phyloP scores from a whole-genome alignment of 2,329 filamentous ascomycete species.

The Exophiala dermatitidis region DNA sequence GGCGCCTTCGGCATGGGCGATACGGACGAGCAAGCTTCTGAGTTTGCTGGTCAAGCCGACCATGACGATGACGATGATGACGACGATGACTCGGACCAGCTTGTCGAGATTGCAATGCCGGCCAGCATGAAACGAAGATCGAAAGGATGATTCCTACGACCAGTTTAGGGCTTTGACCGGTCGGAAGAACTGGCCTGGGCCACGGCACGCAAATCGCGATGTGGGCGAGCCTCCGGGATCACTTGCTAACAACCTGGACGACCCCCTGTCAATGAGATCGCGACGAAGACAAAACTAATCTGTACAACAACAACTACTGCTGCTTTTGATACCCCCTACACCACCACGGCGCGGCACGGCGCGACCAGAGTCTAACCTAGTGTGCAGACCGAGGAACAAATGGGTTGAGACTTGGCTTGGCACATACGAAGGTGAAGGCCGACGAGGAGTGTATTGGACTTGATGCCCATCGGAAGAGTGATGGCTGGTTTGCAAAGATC shows the following conservation, averaged over 20 bases:
- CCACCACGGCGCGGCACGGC: background rate
- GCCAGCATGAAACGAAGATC: slow-evolving; percentile 28
- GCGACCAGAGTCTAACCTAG: too few species aligned
- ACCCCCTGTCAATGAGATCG: background rate
- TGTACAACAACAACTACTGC: background rate
- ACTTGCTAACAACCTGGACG: background rate
- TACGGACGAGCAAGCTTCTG: slow-evolving; percentile 24
- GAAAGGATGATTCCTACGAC: slow-evolving; percentile 13
- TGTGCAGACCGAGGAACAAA: too few species aligned
- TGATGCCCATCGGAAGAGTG: too few species aligned
- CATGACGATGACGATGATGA: slow-evolving; percentile 26
- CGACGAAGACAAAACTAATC: background rate
- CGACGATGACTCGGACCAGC: slow-evolving; percentile 25
- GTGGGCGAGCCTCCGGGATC: background rate
- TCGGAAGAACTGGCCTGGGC: too few species aligned
- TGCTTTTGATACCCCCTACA: background rate
- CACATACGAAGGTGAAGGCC: too few species aligned
- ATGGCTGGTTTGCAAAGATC: too few species aligned
- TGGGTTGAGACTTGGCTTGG: too few species aligned
- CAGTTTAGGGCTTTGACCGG: too few species aligned
- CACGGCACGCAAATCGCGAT: too few species aligned
- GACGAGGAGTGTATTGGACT: too few species aligned
- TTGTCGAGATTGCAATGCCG: slow-evolving; percentile 42
- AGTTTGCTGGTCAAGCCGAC: slow-evolving; percentile 26
- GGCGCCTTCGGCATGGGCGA: slow-evolving; percentile 16